Evolutionary conservation across 1,284 basidiomycete species (phyloP), one percentile per base, ranked within the genome.

Genomic region (Cutaneotrichosporon sp.): DNA sequence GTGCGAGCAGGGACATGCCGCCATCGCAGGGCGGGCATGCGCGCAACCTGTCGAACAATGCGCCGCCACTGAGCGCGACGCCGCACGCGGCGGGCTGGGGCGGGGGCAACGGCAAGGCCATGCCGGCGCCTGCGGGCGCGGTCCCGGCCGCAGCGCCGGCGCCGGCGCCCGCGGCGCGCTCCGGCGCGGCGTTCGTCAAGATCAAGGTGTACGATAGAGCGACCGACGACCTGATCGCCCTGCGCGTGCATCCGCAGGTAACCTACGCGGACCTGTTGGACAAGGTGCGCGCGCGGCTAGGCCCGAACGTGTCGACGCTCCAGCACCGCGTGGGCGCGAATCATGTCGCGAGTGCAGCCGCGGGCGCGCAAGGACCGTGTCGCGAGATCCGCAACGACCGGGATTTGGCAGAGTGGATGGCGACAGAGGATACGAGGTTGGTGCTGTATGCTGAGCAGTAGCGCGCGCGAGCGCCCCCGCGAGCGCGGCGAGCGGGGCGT

Each of bases 151-250:
- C 30, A 39, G 48, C 9, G 23, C 48, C 17, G 5, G n/a, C 30
- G 4, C 39, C 30, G 4, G 36, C 47, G 3, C 23, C 38, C 15
- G 22, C 47, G 9, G 20, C 52, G 20, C 52, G 52, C 22, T 9
- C 43, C 21, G 36, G 26, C 33, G 22, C 46, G 87, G 64, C 88
- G 35, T 94, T 92, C 75, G 82, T 97, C 64, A 97, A 97, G 78
- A 96, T 99, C 77, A 99, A 99, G 78, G 90, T 99, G 51, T 96
- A 94, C 68, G 87, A 96, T 73, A 81, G 87, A 30, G 80, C 86
- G 55, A 86, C 90, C 22, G 90, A 97, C 70, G 94, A 97, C 70
- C 79, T 98, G 48, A 90, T 98, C 57, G 94, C 96, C 3, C 90
- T 98, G 49, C 85, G 96, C n/a, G 93, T 97, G 39, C 92, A 94